Base-by-base conservation (phyloP, 495 filamentous ascomycete genomes). In the Apodospora peruviana region DNA sequence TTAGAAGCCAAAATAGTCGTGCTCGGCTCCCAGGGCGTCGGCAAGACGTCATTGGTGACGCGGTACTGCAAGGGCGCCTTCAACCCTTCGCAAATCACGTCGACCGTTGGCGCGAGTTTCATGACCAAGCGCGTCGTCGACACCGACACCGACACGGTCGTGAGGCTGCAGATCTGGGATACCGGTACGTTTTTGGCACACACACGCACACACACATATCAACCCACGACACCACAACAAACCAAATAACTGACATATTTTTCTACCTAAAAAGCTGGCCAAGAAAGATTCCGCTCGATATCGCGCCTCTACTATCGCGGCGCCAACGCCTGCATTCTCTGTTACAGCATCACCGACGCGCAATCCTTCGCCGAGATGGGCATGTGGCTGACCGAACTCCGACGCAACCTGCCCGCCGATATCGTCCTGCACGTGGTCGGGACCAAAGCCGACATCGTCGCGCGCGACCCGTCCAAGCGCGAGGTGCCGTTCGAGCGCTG, bases 381-480 rank as follows among this genome's bases (percentile, higher is more conserved):
- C 50, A 79, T 84, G 41, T 98, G 93, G 93, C 74, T 96, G 50
- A 74, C 74, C 43, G 90, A 96, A 67, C 72, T 90, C 23, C 83
- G 83, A 53, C 74, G 78, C 45, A 87, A 91, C 52, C 71, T 89
- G 22, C 72, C 74, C 37, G 48, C 73, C 43, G 87, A 90, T 50
- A 78, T 95, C 22, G 85, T 98, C n/a, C 79, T 98, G 8, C 93
- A 98, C 60, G 87, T 98, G 29, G 93, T 96, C 1, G 93, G 93
- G 41, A 96, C 93, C 3, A 98, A 98, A 63, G 84, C 84, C 47
- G 93, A 98, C 65, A 78, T 96, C 21, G 90, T 96, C 20, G 84
- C 88, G 7, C 69, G 80, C 27, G 87, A 96, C 45, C 93, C 93
- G 3, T 67, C 72, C 3, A 69, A 73, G 38, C 80, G 93, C 34